Conservation (phyloP, 75 land plant genomes). For the Cunninghamia lanceolata region DNA sequence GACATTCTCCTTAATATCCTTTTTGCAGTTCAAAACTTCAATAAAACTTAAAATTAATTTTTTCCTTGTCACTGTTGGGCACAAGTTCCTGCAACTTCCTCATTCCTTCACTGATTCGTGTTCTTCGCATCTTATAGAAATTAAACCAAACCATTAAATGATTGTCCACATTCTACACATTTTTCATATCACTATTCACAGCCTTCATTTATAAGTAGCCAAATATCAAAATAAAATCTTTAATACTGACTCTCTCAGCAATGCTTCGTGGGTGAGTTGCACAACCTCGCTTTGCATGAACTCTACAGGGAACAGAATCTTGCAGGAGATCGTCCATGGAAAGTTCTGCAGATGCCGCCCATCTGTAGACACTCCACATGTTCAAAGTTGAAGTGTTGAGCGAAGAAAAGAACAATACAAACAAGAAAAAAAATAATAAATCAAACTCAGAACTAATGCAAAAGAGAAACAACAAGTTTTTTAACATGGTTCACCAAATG, state of each 20-base stretch:
- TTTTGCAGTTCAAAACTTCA: too few relatives aligned
- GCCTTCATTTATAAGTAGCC: not conserved
- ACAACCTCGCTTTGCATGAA: slow-evolving; percentile 60
- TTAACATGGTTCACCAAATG: too few relatives aligned
- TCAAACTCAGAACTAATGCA: too few relatives aligned
- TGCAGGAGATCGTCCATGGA: slow-evolving; percentile 32
- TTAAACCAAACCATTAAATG: slow-evolving; percentile 9
- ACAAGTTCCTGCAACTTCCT: slow-evolving; percentile 86
- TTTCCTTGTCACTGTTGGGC: slow-evolving; percentile 85
- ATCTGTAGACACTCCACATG: too few relatives aligned
- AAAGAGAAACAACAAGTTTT: too few relatives aligned
- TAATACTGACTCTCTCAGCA: slow-evolving; percentile 51
- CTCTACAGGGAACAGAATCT: slow-evolving; percentile 45
- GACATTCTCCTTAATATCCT: too few relatives aligned
- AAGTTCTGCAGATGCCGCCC: slow-evolving; percentile 25
- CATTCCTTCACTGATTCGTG: too few relatives aligned
- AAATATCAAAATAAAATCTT: not conserved
- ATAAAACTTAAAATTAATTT: too few relatives aligned
- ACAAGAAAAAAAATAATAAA: too few relatives aligned
- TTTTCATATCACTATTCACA: not conserved
- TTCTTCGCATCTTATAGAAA: slow-evolving; percentile 73
- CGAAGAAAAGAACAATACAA: too few relatives aligned
- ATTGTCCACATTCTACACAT: not conserved
- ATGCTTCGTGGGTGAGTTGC: slow-evolving; percentile 69
- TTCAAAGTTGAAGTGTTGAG: too few relatives aligned